phyloP scores from a whole-genome alignment of 805 yeast genomes.

The Yamadazyma kitorensis region DNA sequence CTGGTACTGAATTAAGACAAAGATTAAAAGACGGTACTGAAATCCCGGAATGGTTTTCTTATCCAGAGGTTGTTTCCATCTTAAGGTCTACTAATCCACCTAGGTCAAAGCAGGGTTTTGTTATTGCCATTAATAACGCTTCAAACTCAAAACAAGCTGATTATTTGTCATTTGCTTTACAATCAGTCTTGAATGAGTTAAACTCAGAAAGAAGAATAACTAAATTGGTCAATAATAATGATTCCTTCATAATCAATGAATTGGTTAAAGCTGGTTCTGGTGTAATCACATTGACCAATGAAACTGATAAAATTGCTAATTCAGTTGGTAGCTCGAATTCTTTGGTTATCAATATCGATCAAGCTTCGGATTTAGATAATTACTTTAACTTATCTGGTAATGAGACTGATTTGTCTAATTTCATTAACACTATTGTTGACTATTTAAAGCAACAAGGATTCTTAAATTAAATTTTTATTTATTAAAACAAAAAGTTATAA shows the following conservation, averaged over 20 bases:
- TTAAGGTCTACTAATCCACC: slow-evolving; percentile 93
- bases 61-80: slow-evolving; percentile 92
- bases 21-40: slow-evolving; percentile 81
- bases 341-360: slow-evolving; percentile 29
- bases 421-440: slow-evolving; percentile 70
- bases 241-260: slow-evolving; percentile 66
- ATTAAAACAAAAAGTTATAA: too few species aligned
- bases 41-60: slow-evolving; percentile 96
- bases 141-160: slow-evolving; percentile 46
- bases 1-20: slow-evolving; percentile 92
- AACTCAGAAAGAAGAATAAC: slow-evolving; percentile 81
- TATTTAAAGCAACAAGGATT: slow-evolving; percentile 82
- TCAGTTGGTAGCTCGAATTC: slow-evolving; percentile 55
- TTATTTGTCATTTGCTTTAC: slow-evolving; percentile 72
- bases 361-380: slow-evolving; percentile 10
- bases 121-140: slow-evolving; percentile 58
- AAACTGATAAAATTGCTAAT: slow-evolving; percentile 41
- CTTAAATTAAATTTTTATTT: too few species aligned
- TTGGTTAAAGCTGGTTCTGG: slow-evolving; percentile 89
- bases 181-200: slow-evolving; percentile 86
- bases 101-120: slow-evolving; percentile 84
- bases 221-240: slow-evolving; percentile 40
- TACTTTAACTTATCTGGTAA: slow-evolving; percentile 12
- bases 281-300: slow-evolving; percentile 46
- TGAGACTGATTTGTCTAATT: slow-evolving; percentile 27